Evolutionary conservation across 306 rosid genomes (phyloP), one percentile per base, ranked within the genome.

Genomic region (Benincasa hispida): DNA sequence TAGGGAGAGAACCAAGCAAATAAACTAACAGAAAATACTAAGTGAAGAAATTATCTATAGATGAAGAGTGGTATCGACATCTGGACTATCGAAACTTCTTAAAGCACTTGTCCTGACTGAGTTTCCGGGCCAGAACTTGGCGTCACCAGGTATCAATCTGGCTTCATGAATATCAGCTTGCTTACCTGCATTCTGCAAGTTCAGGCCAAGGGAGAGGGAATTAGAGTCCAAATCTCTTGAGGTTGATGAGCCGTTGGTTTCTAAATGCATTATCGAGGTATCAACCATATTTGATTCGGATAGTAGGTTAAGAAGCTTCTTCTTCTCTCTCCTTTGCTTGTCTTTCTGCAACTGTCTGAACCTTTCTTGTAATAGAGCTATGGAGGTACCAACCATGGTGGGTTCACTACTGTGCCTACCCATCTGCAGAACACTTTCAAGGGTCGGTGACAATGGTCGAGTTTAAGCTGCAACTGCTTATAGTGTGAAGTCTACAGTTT

Each of bases 31-130:
- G 11, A 72, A 72, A 48, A n/a, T 25, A 68, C 37, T 47, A 72
- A 34, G 70, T 37, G 51, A 37, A 77, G 7, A 12, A 80, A 53
- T 65, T 81, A 63, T 85, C 87, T 81, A 94, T 83, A 92, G 93
- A 89, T 92, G 99, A 81, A 94, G 96, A 14, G 98, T 90, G 83
- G 96, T 93, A 83, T 91, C 98, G 58, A 93, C 92, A 2, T 91
- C 96, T 1, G 92, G 83, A 79, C 55, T 78, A 28, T 89, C 92
- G 85, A 84, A 88, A 82, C 77, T 84, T 87, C 58, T 86, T 27
- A 88, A 84, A 9, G 80, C 39, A 79, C 81, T 80, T 30, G 89
- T 76, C 67, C 80, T 27, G 21, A 87, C 86, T 59, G 86, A 72
- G 28, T 60, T 77, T 30, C 76, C 54, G 32, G 79, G 78, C 93